phyloP scores from a whole-genome alignment of 1,284 basidiomycete genomes.

The Leccinum proliferum region DNA sequence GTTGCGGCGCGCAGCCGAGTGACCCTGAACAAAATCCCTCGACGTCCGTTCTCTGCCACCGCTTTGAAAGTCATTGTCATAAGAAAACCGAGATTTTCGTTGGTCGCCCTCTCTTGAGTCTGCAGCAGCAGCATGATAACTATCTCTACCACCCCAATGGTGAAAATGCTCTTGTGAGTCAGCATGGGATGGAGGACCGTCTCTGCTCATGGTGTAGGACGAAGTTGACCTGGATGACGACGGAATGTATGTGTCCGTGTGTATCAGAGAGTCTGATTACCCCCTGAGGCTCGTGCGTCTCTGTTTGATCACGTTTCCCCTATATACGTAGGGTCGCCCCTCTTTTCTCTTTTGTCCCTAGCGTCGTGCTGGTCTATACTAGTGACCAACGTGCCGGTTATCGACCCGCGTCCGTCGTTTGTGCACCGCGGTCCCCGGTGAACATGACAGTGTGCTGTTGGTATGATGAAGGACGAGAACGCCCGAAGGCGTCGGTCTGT shows the following conservation, averaged over 20 bases:
- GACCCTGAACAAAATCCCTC: conserved; percentile 37
- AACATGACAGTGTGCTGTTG: conserved; percentile 42
- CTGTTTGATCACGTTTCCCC: no score
- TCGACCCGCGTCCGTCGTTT: no score
- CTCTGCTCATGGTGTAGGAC: conserved; percentile 41
- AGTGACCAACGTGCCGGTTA: no score
- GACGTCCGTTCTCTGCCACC: conserved; percentile 41
- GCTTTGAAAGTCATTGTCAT: conserved; percentile 36
- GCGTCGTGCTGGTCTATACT: no score
- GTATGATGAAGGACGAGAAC: conserved; percentile 33
- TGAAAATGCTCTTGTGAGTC: conserved; percentile 51
- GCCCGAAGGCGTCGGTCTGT: conserved; percentile 38
- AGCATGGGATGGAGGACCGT: conserved; percentile 45
- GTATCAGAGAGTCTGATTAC: no score
- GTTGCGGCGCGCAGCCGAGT: conserved; percentile 36
- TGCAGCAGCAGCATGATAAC: conserved; percentile 35
- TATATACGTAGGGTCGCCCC: no score
- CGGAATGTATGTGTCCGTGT: conserved; percentile 45
- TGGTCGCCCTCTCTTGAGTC: conserved; percentile 40
- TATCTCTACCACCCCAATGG: conserved; percentile 44
- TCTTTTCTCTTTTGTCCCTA: no score
- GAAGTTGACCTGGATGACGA: conserved; percentile 38
- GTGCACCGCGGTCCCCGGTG: no score
- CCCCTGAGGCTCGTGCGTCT: no score
- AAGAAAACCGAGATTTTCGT: conserved; percentile 36